Percentiles rank a stretch among this genome's conserved stretches.
phyloP scores from a whole-genome alignment of 1,139 yeast genomes.

The Candida glucosophila region DNA sequence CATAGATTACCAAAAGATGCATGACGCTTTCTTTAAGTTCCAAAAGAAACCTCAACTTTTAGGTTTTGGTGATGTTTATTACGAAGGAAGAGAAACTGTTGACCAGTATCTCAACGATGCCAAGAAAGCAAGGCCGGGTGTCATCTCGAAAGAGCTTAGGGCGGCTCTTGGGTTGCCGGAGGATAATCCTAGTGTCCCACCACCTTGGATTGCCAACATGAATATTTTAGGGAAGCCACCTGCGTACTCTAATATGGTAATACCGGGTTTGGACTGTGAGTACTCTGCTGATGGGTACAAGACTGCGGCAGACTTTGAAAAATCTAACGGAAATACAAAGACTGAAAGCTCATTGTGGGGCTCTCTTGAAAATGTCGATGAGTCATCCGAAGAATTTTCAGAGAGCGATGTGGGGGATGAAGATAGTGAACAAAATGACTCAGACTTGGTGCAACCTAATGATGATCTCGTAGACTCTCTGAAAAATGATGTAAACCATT shows the following conservation, averaged over 20 bases:
- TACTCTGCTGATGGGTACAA: slow-evolving; percentile 31
- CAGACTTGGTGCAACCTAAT: slow-evolving; percentile 1
- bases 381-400: slow-evolving; percentile 16
- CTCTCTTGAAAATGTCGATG: slow-evolving; percentile 24
- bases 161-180: slow-evolving; percentile 65
- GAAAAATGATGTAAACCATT: too few relatives aligned
- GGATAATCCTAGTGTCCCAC: slow-evolving; percentile 39
- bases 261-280: slow-evolving; percentile 44
- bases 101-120: slow-evolving; percentile 34
- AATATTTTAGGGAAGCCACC: slow-evolving; percentile 78
- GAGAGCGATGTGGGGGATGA: slow-evolving; percentile 6
- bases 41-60: slow-evolving; percentile 68
- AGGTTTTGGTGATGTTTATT: slow-evolving; percentile 69
- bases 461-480: too few relatives aligned
- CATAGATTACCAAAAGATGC: slow-evolving; percentile 73
- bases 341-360: slow-evolving; percentile 33
- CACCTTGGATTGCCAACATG: slow-evolving; percentile 82
- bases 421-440: slow-evolving; percentile 7
- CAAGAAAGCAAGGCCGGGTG: slow-evolving; percentile 55
- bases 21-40: slow-evolving; percentile 79
- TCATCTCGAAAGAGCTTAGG: slow-evolving; percentile 47
- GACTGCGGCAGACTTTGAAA: too few relatives aligned
- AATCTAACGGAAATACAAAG: slow-evolving; percentile 9
- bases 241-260: slow-evolving; percentile 56
- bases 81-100: slow-evolving; percentile 63